Evolutionary conservation across 352 stramenopile species (phyloP), one percentile per base, ranked within the genome.

Genomic region (Globisporangium middletonii): DNA sequence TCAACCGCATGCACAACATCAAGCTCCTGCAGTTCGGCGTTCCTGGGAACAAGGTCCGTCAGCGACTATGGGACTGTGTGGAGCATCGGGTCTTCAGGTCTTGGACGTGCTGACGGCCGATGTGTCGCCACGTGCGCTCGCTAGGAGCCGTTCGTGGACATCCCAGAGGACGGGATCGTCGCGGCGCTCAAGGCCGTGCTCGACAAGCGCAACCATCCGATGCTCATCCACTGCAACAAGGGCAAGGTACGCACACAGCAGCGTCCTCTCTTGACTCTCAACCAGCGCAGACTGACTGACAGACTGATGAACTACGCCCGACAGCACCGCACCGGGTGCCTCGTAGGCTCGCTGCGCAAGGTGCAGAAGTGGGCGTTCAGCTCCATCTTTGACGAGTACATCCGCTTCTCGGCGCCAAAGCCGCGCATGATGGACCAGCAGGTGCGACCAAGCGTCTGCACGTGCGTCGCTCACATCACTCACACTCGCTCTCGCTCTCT

Each of bases 151-250:
- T 95, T 95, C 43, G 84, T 94, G 49, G 83, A 92, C 63, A 95
- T 95, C 50, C 79, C 82, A 4, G 79, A 94, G 61, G 73, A 87
- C 44, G 82, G 78, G 41, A 92, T 95, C 60, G 72, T 85, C 11
- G 71, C 74, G 11, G 84, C 82, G 46, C 63, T 95, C 3, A 84
- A 79, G 45, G 74, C 79, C 45, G 78, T 95, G 53, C 72, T 95
- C 16, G 83, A 95, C 63, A 81, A 79, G 59, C 77, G 83, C 53
- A 94, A 95, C 59, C 83, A 90, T 60, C 83, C 83, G 19, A 89
- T 94, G 78, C 74, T 94, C 26, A 94, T 94, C 60, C 83, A 94
- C 67, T 92, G 83, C 73, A 94, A 92, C 67, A 94, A 94, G 55
- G 83, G 83, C 28, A 94, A 94, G 69, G 81, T 88, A 60, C 13